Evolutionary conservation across 805 yeast species (phyloP), one percentile per base, ranked within the genome.

Genomic region (Yarrowia osloensis): DNA sequence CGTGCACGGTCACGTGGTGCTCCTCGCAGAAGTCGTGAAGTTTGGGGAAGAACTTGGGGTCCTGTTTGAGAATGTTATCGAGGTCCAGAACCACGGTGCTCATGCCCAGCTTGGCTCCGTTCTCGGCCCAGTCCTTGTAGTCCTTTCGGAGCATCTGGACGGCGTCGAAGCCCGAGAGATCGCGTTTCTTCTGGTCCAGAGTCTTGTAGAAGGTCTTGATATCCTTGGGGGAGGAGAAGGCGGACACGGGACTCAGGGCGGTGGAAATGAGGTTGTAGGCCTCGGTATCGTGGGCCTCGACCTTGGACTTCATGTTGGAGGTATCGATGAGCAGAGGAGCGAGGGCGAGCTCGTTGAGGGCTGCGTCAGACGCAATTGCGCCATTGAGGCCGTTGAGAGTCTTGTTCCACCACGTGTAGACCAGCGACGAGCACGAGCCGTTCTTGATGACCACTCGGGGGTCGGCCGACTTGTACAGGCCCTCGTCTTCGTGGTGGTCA

Each of bases 401-500:
- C 12, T 68, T 62, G 8, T 74, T 71, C 69, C 76, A 74, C 86
- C 89, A 90, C 71, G 87, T 82, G 70, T 89, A 82, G 2, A 94
- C 90, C 62, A 92, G 78, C 17, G 91, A 82, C 4, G 91, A 83
- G 75, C 97, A 92, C 68, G 97, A 90, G 0, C 98, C 98, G 55
- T 85, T 78, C 2, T 81, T 77, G 50, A 78, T 76, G 52, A 93
- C 80, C 2, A 88, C 77, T 66, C 95, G 77, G 0, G 97, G 97
- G 0, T 74, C 72, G 0, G 86, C 86, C 50, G 84, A 79, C 19
- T 70, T 40, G 70, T 80, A 85, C 9, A 77, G 75, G 0, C 78
- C 78, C 69, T 87, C 89, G 72, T 93, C 97, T 19, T 82, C 88
- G 74, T 94, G 99, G 74, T 94, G 99, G 74, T 94, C 99, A 28